These are phyloP conservation scores for Aspergillus ibericus DNA, from an alignment of 2,329 filamentous ascomycete species.

Conservation along the genomic window DNA sequence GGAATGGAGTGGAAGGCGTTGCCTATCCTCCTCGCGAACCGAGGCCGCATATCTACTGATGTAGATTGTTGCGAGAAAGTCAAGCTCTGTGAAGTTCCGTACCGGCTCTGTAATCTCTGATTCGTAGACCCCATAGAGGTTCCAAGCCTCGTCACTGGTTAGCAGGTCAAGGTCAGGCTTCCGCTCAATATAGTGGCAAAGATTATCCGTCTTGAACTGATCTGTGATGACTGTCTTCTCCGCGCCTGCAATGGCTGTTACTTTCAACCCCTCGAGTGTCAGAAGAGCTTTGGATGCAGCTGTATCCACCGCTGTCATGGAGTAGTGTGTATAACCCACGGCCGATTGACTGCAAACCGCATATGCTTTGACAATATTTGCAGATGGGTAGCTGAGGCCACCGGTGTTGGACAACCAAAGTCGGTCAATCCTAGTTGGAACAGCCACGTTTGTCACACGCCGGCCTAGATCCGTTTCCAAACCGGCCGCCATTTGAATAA, in stretches of 20 bases:
- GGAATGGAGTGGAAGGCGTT: not conserved
- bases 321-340: not conserved
- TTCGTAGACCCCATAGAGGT: not conserved
- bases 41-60: not conserved
- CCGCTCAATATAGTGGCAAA: not conserved
- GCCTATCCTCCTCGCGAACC: not conserved
- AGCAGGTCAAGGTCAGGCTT: not conserved
- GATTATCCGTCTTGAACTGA: not conserved
- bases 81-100: slow-evolving; percentile 1
- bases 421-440: slow-evolving; percentile 4
- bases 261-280: not conserved
- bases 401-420: slow-evolving; percentile 2
- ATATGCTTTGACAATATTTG: not conserved
- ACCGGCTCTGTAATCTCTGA: not conserved
- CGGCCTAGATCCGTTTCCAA: not conserved
- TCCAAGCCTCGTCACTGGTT: not conserved
- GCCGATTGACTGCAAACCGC: not conserved
- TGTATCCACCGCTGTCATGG: not conserved
- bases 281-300: not conserved
- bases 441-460: not conserved
- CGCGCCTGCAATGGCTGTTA: not conserved
- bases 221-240: not conserved
- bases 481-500: slow-evolving; percentile 10
- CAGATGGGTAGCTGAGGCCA: not conserved
- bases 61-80: not conserved